These are phyloP conservation scores for Leptodermis oblonga DNA, from an alignment of 257 asterid genomes.

Conservation along the genomic window DNA sequence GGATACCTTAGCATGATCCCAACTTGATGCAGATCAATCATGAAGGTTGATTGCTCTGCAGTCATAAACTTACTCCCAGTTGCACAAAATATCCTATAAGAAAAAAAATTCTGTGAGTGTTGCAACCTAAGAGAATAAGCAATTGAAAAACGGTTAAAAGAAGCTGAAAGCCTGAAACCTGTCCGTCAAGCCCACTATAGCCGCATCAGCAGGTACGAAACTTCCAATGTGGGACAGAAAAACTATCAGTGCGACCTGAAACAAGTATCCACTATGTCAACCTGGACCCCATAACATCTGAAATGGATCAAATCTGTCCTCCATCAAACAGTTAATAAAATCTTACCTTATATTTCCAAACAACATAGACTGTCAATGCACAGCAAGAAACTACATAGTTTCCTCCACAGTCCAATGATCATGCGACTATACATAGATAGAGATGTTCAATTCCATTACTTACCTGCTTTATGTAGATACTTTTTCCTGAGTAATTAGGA, in stretches of 20 bases:
- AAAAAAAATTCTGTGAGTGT: conserved; percentile 1
- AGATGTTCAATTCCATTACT: conserved; percentile 14
- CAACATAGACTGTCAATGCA: neutral
- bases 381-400: neutral
- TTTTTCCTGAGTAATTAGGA: conserved; percentile 96
- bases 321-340: neutral
- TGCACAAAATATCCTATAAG: conserved; percentile 85
- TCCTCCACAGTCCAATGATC: neutral
- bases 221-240: conserved; percentile 96
- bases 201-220: conserved; percentile 97
- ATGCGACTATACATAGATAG: conserved; percentile 1
- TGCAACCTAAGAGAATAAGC: conserved; percentile 1
- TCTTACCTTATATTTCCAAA: neutral
- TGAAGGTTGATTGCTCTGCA: conserved; percentile 93
- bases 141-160: conserved; percentile 6
- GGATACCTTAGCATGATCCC: conserved; percentile 91
- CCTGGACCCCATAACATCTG: conserved; percentile 6
- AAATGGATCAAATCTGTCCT: neutral
- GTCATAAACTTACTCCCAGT: conserved; percentile 94
- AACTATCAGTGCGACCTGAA: conserved; percentile 94
- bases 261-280: conserved; percentile 10
- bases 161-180: conserved; percentile 41
- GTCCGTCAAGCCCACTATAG: conserved; percentile 93
- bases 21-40: conserved; percentile 98
- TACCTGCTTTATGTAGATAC: conserved; percentile 93